A percentile compares a stretch with the other conserved stretches of the same genome.
Conservation (phyloP, 306 rosid species). For the Ammopiptanthus mongolicus region DNA sequence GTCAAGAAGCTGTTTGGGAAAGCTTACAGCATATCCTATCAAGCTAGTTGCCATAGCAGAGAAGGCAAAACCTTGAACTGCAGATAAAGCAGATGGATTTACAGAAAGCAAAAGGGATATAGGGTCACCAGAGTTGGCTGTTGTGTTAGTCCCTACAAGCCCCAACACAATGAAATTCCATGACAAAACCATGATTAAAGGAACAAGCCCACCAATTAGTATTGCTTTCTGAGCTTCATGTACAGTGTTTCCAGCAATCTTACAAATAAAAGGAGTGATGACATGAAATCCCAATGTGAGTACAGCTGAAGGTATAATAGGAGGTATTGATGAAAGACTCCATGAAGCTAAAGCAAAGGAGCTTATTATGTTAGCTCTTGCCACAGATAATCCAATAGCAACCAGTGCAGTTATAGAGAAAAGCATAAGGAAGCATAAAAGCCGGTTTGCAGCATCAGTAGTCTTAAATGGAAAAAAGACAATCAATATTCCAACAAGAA, state of each 20-base stretch:
- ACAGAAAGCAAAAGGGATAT: conserved; percentile 54
- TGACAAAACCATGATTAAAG: conserved; percentile 48
- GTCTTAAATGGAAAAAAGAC: conserved; percentile 44
- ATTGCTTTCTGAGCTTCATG: conserved; percentile 47
- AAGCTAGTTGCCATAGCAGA: conserved; percentile 61
- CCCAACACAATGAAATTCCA: conserved; percentile 66
- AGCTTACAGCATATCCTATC: conserved; percentile 57
- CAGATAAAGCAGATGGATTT: conserved; percentile 44
- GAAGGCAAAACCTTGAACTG: conserved; percentile 56
- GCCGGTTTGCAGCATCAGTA: conserved; percentile 42
- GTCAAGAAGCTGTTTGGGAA: conserved; percentile 61
- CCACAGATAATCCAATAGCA: conserved; percentile 39
- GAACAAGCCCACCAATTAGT: conserved; percentile 48
- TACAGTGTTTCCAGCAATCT: conserved; percentile 41
- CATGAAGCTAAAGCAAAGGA: conserved; percentile 41
- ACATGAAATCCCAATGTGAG: conserved; percentile 63
- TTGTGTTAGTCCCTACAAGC: conserved; percentile 31
- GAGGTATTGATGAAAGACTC: conserved; percentile 36
- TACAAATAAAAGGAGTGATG: conserved; percentile 55
- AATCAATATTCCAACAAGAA: conserved; percentile 21
- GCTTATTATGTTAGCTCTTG: conserved; percentile 32
- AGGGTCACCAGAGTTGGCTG: conserved; percentile 21
- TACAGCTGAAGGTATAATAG: conserved; percentile 47
- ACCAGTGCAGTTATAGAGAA: conserved; percentile 44
- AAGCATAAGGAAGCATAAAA: conserved; percentile 47